These are phyloP conservation scores for Pseudozyma tsukubaensis DNA, from an alignment of 1,284 basidiomycete genomes.

Conservation along the genomic window DNA sequence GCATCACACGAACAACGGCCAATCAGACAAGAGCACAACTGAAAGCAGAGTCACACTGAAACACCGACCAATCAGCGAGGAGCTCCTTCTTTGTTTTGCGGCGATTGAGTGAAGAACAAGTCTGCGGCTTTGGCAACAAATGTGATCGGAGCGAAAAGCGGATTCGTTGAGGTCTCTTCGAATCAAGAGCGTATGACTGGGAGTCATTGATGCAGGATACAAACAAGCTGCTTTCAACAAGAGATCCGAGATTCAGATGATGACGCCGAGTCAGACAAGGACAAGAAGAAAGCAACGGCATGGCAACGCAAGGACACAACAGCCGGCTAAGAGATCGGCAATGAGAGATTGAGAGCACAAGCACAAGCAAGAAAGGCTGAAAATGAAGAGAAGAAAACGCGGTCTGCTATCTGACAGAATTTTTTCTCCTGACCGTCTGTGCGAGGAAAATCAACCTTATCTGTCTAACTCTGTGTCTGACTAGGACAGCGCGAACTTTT, in stretches of 20 bases:
- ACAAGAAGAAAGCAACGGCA: slow-evolving; percentile 5
- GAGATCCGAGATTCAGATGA: neutral
- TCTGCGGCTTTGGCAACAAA: neutral
- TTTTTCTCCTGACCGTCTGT: slow-evolving; percentile 13
- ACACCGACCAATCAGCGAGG: slow-evolving; percentile 9
- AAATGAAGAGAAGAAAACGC: too few species aligned
- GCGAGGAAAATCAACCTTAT: too few species aligned
- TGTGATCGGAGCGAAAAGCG: slow-evolving; percentile 1
- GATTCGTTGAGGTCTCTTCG: neutral
- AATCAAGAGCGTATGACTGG: slow-evolving; percentile 2
- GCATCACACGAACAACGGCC: neutral
- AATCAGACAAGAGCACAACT: neutral
- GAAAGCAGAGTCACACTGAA: neutral
- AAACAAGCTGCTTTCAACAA: slow-evolving; percentile 1
- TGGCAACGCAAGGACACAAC: too few species aligned
- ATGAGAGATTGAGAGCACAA: too few species aligned
- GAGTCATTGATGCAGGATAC: neutral
- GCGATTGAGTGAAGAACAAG: neutral
- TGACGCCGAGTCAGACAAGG: slow-evolving; percentile 2
- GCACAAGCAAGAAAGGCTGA: slow-evolving; percentile 3
- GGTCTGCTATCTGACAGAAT: slow-evolving; percentile 9
- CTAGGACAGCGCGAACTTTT: slow-evolving; percentile 11
- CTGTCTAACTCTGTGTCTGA: too few species aligned
- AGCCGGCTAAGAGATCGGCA: neutral
- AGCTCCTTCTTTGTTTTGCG: too few species aligned